Percentiles rank a stretch among this genome's conserved stretches.
phyloP scores from a whole-genome alignment of 2,329 filamentous ascomycete species.

The Lasiodiplodia sp. region DNA sequence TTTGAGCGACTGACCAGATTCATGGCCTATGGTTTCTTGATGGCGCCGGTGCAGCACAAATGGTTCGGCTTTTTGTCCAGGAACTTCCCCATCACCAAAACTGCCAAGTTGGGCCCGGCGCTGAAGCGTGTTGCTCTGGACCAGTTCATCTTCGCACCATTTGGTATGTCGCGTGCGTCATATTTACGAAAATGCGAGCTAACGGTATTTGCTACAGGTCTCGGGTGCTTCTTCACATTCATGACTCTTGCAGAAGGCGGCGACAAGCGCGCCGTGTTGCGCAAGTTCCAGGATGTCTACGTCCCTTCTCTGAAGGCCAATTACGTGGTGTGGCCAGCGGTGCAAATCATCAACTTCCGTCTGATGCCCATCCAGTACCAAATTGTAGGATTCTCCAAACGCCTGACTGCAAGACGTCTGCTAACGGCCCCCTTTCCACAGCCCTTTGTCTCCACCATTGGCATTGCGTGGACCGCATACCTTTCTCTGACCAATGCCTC shows the following conservation, averaged over 20 bases:
- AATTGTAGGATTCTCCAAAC: constrained; percentile 66
- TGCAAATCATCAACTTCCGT: constrained; percentile 96
- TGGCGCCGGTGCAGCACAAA: constrained; percentile 93
- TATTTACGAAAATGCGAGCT: not conserved
- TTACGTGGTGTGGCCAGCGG: constrained; percentile 91
- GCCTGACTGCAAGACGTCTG: constrained; percentile 26
- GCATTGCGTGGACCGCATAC: constrained; percentile 98
- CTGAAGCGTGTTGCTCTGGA: constrained; percentile 92
- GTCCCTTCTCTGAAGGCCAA: constrained; percentile 94
- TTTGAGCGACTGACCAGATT: constrained; percentile 94
- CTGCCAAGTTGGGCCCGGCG: constrained; percentile 74
- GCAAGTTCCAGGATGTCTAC: constrained; percentile 94
- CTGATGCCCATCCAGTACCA: constrained; percentile 95
- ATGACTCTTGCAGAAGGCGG: constrained; percentile 97
- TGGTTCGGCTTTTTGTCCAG: constrained; percentile 90
- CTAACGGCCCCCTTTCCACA: constrained; percentile 47
- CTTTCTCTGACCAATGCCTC: constrained; percentile 89
- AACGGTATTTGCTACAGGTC: constrained; percentile 56
- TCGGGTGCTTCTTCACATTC: constrained; percentile 89
- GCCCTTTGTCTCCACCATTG: constrained; percentile 95
- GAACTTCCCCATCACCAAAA: constrained; percentile 85
- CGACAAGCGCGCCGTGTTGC: constrained; percentile 75
- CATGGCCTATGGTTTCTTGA: constrained; percentile 96
- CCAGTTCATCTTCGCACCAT: constrained; percentile 90
- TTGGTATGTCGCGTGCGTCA: constrained; percentile 62